Evolutionary conservation across 1,284 basidiomycete species (phyloP).

Genomic region (Cronartium ribicola): DNA sequence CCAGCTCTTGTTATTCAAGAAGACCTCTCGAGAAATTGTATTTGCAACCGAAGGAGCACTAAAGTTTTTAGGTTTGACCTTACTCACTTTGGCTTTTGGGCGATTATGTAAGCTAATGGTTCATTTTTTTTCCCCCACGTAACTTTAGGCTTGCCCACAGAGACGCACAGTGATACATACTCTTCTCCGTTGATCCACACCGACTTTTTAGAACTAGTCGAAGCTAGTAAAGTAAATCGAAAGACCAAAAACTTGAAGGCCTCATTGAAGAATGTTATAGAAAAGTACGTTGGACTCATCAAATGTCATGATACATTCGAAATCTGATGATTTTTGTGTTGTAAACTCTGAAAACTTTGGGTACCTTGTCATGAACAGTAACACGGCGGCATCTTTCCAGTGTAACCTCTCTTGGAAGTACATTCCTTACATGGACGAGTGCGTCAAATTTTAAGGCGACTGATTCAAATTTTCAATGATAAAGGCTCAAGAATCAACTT

Average conservation of each 20-base stretch:
- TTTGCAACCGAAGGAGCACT: slow-evolving; percentile 30
- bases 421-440: slow-evolving; percentile 4
- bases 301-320: not conserved
- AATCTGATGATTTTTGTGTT: too few species aligned
- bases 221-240: slow-evolving; percentile 10
- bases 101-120: not conserved
- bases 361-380: not conserved
- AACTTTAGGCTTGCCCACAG: slow-evolving; percentile 24
- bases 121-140: not conserved
- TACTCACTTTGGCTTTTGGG: not conserved
- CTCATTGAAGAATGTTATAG: slow-evolving; percentile 24
- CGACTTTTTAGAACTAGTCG: slow-evolving; percentile 42
- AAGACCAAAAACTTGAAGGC: slow-evolving; percentile 6
- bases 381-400: slow-evolving; percentile 24
- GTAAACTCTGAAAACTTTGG: not conserved
- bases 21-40: not conserved
- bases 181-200: slow-evolving; percentile 41
- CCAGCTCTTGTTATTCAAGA: slow-evolving; percentile 34
- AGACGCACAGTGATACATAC: slow-evolving; percentile 34
- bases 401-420: slow-evolving; percentile 22
- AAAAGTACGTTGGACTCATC: not conserved
- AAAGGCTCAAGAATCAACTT: not conserved
- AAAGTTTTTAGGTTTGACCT: slow-evolving; percentile 22
- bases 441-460: not conserved
- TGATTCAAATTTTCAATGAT: too few species aligned